A percentile compares a stretch with the other conserved stretches of the same genome.
These are phyloP conservation scores for Dactylella cylindrospora DNA, from an alignment of 2,329 filamentous ascomycete species.

Conservation along the genomic window DNA sequence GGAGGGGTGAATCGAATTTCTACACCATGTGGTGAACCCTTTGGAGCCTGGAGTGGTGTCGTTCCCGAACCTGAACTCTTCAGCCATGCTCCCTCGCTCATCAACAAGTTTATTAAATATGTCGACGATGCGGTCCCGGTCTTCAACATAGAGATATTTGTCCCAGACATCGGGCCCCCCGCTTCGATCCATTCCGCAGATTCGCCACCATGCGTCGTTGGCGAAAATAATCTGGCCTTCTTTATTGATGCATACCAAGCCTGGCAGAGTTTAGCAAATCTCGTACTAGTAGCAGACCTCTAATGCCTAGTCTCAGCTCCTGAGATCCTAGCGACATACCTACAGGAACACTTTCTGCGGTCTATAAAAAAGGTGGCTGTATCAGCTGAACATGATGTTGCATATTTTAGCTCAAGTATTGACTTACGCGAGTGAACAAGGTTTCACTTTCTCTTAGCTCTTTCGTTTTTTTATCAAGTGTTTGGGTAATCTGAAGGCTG, in stretches of 20 bases:
- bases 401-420: background rate
- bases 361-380: no score
- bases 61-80: conserved; percentile 66
- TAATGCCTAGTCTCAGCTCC: no score
- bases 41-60: conserved; percentile 27
- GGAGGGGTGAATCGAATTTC: conserved; percentile 36
- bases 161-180: conserved; percentile 32
- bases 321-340: no score
- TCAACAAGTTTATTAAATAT: conserved; percentile 24
- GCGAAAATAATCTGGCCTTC: conserved; percentile 72
- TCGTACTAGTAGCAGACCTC: no score
- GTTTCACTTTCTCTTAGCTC: conserved; percentile 70
- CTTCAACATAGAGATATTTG: conserved; percentile 34
- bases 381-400: background rate
- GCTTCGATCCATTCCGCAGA: conserved; percentile 38
- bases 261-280: conserved; percentile 1
- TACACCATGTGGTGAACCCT: conserved; percentile 33
- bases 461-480: conserved; percentile 54
- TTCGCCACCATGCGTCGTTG: conserved; percentile 64
- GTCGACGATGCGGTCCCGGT: conserved; percentile 28
- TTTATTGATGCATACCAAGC: conserved; percentile 76
- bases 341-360: conserved; percentile 81
- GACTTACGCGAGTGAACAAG: conserved; percentile 62
- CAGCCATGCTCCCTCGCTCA: conserved; percentile 55
- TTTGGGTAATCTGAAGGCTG: conserved; percentile 32